Evolutionary conservation across 169 alveolate species (phyloP), one percentile per base, ranked within the genome.

Genomic region (Cystoisospora suis): DNA sequence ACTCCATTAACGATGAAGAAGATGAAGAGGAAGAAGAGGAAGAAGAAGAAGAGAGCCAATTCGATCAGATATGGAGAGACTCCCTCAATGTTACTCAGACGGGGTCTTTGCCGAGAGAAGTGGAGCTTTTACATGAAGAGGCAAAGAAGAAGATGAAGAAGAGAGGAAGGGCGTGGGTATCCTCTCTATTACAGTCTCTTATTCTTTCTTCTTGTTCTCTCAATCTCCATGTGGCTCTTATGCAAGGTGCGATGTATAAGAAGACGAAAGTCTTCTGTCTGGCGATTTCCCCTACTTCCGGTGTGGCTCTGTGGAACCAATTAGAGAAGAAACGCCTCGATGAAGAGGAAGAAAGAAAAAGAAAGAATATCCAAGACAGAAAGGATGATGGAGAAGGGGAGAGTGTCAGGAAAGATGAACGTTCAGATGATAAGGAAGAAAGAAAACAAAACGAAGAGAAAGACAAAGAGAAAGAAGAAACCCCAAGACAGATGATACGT

Each of bases 141-240:
- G 65, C 56, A 27, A 3, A 9, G 34, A 38, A 23, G 59, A 3
- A 40, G 9, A 44, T 83, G 23, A 20, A n/a, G 12, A 32, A n/a
- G 42, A 44, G 80, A 0, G 80, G 89, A 29, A 17, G 65, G 4
- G 79, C 49, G 36, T 83, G 89, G 56, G 44, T 58, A 27, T 53
- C 81, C 44, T 44, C 17, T 40, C 89, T 83, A 61, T 80, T 83
- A 45, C 89, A 83, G 89, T 83, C 89, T 2, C 80, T 83, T 32
- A 32, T 61, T 23, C 89, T 83, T 12, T 0, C 81, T 17, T 58
- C 72, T 53, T 3, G 70, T 27, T 15, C 46, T n/a, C 0, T 49
- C 34, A 58, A 58, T 20, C 12, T 83, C 9, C 34, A 58, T 40
- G 59, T 59, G 27, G 77, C 81, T 53, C 29, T 83, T 23, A 12